Evolutionary conservation across 805 yeast species (phyloP), one percentile per base, ranked within the genome.

Genomic region (Candida ficus): DNA sequence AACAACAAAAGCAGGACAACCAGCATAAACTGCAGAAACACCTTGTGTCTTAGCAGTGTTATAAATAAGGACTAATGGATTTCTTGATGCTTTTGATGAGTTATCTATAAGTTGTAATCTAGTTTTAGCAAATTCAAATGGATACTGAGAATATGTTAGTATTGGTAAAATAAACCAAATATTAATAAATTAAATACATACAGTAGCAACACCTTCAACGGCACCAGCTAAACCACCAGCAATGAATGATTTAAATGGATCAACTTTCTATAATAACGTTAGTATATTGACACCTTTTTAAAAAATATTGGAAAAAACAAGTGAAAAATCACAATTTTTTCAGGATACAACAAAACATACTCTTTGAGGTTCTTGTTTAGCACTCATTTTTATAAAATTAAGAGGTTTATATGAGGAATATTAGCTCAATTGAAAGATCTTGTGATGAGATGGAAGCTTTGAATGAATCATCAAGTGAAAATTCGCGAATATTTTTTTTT

Each of bases 211-310:
- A 26, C 96, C 96, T 65, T 91, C 99, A 25, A 90, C 80, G 20
- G 96, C 98, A 43, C 98, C 99, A 0, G 98, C 99, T 0, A 85
- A 72, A 39, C 97, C 96, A 42, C 99, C 99, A 7, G 96, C 98
- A 21, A 90, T 68, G 56, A 91, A 88, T 2, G 97, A 87, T 54
- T 83, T 79, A 45, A 75, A 56, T 3, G 93, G 91, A 58, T 83
- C 91, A 12, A 78, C 75, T 57, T 73, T 42, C 45, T 47, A 18
- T 11, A 8, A 14, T 19, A 13, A 5, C 13, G 36, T 39, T 39
- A 40, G 38, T 33, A 19, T 14, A 14, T 13, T 19, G 41, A 20
- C 36, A 30, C 18, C 38, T 26, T 31, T 19, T n/a, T 36, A 12
- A n/a, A 12, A n/a, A 19, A n/a, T n/a, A n/a, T n/a, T n/a, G n/a